Evolutionary conservation across 2,329 filamentous ascomycete species (phyloP).

Genomic region (Talaromyces sp.): DNA sequence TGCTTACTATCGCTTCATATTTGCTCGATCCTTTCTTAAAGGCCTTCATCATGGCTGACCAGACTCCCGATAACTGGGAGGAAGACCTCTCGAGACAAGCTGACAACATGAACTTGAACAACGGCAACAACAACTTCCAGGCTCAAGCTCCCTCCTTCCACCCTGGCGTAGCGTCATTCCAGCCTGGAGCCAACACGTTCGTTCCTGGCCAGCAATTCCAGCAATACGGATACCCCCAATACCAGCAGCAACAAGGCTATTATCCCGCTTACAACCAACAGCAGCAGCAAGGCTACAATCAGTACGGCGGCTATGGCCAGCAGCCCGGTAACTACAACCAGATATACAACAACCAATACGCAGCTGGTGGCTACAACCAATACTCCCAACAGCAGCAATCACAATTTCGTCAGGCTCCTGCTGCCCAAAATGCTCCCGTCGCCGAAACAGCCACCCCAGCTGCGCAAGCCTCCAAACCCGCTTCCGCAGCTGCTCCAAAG

Average conservation of each 20-base stretch:
- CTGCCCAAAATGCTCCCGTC: slow-evolving; percentile 9
- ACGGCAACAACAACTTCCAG: slow-evolving; percentile 45
- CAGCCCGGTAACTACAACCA: slow-evolving; percentile 45
- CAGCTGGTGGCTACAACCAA: slow-evolving; percentile 41
- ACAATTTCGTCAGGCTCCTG: slow-evolving; percentile 43
- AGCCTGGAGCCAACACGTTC: slow-evolving; percentile 67
- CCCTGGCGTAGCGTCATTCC: slow-evolving; percentile 66
- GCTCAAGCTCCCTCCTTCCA: slow-evolving; percentile 57
- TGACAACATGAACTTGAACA: slow-evolving; percentile 70
- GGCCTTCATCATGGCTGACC: slow-evolving; percentile 65
- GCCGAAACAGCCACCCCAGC: slow-evolving; percentile 34
- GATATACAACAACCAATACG: slow-evolving; percentile 42
- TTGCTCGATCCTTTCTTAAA: slow-evolving; percentile 20
- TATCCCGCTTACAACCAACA: slow-evolving; percentile 57
- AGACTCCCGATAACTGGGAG: slow-evolving; percentile 82
- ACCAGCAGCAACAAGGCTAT: slow-evolving; percentile 44
- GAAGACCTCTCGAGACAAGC: slow-evolving; percentile 79
- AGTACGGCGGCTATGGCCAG: slow-evolving; percentile 45
- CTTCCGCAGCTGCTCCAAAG: slow-evolving; percentile 45
- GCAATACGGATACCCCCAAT: slow-evolving; percentile 52
- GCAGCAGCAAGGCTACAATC: slow-evolving; percentile 43
- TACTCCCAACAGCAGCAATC: slow-evolving; percentile 43
- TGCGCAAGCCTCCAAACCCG: slow-evolving; percentile 28
- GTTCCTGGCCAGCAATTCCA: slow-evolving; percentile 68
- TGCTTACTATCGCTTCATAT: neutral